phyloP scores from a whole-genome alignment of 352 stramenopile species.

The Pythium scleroteichum region DNA sequence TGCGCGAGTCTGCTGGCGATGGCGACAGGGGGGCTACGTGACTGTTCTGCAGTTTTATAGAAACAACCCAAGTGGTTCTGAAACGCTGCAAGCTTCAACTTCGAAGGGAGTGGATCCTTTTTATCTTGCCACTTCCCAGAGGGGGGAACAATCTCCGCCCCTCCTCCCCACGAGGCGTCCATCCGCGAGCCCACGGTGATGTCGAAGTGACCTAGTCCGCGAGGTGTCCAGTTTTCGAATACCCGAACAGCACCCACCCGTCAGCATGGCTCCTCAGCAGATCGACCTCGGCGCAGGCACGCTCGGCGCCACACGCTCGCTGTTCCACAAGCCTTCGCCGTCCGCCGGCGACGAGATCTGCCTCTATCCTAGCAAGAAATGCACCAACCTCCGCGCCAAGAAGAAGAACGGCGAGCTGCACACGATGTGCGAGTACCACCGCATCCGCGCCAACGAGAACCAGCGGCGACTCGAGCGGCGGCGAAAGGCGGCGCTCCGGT shows the following conservation, averaged over 20 bases:
- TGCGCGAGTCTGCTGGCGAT: background rate
- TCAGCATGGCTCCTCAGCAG: background rate
- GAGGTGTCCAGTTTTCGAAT: slow-evolving; percentile 23
- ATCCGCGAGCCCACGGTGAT: too few species aligned
- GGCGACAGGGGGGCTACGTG: slow-evolving; percentile 6
- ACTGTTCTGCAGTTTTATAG: slow-evolving; percentile 16
- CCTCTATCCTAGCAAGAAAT: slow-evolving; percentile 83
- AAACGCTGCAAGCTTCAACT: slow-evolving; percentile 11
- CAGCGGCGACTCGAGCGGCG: slow-evolving; percentile 80
- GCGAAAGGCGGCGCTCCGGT: slow-evolving; percentile 40
- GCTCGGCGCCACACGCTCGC: too few species aligned
- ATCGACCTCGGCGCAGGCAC: background rate
- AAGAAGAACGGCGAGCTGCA: slow-evolving; percentile 85
- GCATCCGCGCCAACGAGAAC: slow-evolving; percentile 81
- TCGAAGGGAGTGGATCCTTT: slow-evolving; percentile 6
- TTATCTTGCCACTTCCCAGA: slow-evolving; percentile 23
- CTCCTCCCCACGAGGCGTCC: background rate
- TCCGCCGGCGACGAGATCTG: slow-evolving; percentile 40
- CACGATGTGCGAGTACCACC: slow-evolving; percentile 86
- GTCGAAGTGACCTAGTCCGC: too few species aligned
- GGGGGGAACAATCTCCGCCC: slow-evolving; percentile 18
- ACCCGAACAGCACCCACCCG: slow-evolving; percentile 4
- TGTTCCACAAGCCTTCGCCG: slow-evolving; percentile 9
- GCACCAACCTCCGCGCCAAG: slow-evolving; percentile 73
- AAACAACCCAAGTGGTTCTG: slow-evolving; percentile 8